Percentiles rank a stretch among this genome's conserved stretches.
Conservation (phyloP, 2,329 filamentous ascomycete species). For the Alternaria ventricosa region DNA sequence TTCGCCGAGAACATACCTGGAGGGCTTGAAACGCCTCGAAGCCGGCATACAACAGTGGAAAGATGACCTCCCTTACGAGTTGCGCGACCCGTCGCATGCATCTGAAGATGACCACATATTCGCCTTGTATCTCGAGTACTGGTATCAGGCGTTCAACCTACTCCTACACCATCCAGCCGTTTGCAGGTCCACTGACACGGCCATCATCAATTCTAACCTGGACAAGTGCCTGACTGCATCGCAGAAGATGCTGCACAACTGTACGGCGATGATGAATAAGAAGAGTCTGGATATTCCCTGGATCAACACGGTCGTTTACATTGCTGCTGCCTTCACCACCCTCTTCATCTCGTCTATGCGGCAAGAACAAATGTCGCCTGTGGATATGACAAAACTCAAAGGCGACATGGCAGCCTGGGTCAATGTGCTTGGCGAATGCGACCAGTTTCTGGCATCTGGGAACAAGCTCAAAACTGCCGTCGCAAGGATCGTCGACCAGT, state of each 20-base stretch:
- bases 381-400: constrained; percentile 66
- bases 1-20: constrained; percentile 67
- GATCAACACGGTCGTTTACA: constrained; percentile 75
- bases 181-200: constrained; percentile 60
- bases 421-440: constrained; percentile 70
- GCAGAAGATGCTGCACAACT: constrained; percentile 67
- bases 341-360: constrained; percentile 74
- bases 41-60: constrained; percentile 68
- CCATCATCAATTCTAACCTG: constrained; percentile 63
- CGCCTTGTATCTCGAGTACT: constrained; percentile 57
- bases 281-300: constrained; percentile 79
- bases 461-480: constrained; percentile 57
- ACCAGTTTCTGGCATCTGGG: constrained; percentile 64
- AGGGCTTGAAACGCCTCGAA: constrained; percentile 70
- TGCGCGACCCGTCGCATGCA: constrained; percentile 58
- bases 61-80: constrained; percentile 66
- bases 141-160: constrained; percentile 57
- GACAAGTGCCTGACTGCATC: constrained; percentile 70
- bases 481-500: constrained; percentile 57
- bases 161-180: constrained; percentile 62
- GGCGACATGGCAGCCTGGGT: constrained; percentile 75
- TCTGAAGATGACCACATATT: constrained; percentile 57
- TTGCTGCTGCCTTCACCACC: constrained; percentile 75
- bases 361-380: constrained; percentile 63
- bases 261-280: constrained; percentile 65